Percentiles rank a stretch among this genome's conserved stretches.
Conservation (phyloP, 495 filamentous ascomycete genomes). For the Aspergillus leporis region DNA sequence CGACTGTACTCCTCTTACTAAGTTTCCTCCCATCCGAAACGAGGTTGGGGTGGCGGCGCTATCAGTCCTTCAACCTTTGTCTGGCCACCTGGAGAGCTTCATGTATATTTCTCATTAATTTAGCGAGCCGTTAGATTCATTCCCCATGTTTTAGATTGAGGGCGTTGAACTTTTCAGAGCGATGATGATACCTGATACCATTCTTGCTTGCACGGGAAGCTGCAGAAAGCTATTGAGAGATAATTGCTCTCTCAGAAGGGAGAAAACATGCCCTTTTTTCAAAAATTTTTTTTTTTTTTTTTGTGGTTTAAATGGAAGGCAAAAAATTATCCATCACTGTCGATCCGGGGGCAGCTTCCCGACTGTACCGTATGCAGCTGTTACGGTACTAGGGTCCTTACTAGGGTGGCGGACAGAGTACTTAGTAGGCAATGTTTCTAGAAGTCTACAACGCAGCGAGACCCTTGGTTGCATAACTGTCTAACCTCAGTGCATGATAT, state of each 20-base stretch:
- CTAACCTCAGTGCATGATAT: neutral
- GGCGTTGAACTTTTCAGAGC: neutral
- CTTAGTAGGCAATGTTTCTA: neutral
- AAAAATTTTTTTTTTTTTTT: neutral
- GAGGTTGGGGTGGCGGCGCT: slow-evolving; percentile 28
- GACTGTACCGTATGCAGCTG: neutral
- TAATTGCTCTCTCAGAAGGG: neutral
- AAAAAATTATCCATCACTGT: slow-evolving; percentile 10
- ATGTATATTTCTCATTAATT: slow-evolving; percentile 6
- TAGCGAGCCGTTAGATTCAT: slow-evolving; percentile 1
- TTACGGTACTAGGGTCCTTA: slow-evolving; percentile 2
- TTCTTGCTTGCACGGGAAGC: neutral
- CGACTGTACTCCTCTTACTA: slow-evolving; percentile 18
- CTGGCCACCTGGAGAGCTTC: slow-evolving; percentile 7
- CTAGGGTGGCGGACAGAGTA: neutral
- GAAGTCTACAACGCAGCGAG: neutral
- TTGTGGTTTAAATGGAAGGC: neutral
- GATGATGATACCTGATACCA: no score
- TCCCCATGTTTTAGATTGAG: neutral
- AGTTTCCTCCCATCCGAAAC: slow-evolving; percentile 11
- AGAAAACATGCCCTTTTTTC: neutral
- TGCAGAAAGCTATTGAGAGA: neutral
- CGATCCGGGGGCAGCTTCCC: slow-evolving; percentile 25
- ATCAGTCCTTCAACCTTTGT: slow-evolving; percentile 19
- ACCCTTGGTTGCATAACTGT: neutral